phyloP scores from a whole-genome alignment of 305 asterid species.

The Andrographis paniculata region DNA sequence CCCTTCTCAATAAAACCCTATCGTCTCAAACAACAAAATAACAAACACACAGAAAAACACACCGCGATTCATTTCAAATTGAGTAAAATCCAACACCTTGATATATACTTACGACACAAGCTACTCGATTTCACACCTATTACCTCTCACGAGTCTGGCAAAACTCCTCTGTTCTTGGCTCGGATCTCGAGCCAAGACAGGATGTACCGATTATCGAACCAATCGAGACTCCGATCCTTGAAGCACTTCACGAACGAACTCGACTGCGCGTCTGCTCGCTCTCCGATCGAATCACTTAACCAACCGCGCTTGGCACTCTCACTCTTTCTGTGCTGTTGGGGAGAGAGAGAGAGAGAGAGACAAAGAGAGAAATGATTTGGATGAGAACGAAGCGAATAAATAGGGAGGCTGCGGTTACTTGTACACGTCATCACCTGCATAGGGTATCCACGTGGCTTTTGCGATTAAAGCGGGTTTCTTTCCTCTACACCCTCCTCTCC shows the following conservation, averaged over 20 bases:
- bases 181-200: conserved; percentile 73
- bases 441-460: conserved; percentile 47
- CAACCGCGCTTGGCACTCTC: background rate
- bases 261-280: conserved; percentile 12
- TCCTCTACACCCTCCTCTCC: conserved; percentile 16
- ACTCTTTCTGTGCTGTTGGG: no score
- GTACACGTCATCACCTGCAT: conserved; percentile 41
- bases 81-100: background rate
- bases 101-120: conserved; percentile 1
- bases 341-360: conserved; percentile 21
- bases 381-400: conserved; percentile 51
- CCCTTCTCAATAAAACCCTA: conserved; percentile 44
- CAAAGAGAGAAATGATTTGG: conserved; percentile 30
- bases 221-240: conserved; percentile 23
- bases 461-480: conserved; percentile 24
- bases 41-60: conserved; percentile 1
- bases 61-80: conserved; percentile 14
- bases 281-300: conserved; percentile 12
- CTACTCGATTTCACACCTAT: background rate
- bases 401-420: conserved; percentile 50
- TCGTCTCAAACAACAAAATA: conserved; percentile 16
- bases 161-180: conserved; percentile 43
- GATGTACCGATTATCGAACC: conserved; percentile 10
- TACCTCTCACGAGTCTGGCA: conserved; percentile 27
- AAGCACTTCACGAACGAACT: conserved; percentile 27